Evolutionary conservation across 192 early-diverging fungal genomes (phyloP).

Genomic region (Mortierella claussenii): DNA sequence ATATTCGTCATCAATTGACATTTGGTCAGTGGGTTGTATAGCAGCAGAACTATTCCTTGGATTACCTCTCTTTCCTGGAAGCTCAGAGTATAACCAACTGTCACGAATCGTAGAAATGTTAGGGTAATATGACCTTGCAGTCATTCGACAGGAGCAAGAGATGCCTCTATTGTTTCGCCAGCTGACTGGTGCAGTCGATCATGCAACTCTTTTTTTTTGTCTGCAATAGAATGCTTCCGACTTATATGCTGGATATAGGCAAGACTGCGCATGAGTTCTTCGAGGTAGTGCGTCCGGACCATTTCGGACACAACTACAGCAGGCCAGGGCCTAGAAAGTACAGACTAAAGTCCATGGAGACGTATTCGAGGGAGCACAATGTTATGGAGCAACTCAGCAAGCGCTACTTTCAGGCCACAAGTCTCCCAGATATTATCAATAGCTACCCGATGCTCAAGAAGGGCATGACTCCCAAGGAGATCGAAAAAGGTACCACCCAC

Average conservation of each 20-base stretch:
- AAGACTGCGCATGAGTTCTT: constrained; percentile 91
- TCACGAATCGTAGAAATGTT: constrained; percentile 94
- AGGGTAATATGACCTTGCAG: constrained; percentile 71
- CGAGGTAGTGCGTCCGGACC: constrained; percentile 64
- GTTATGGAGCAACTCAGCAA: constrained; percentile 92
- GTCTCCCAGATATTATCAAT: constrained; percentile 88
- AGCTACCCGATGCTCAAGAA: constrained; percentile 84
- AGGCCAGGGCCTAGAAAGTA: constrained; percentile 57
- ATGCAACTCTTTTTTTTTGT: too few relatives aligned
- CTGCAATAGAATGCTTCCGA: constrained; percentile 74
- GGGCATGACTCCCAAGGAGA: constrained; percentile 68
- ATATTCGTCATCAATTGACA: constrained; percentile 94
- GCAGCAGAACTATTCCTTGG: constrained; percentile 97
- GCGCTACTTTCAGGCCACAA: constrained; percentile 88
- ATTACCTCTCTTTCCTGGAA: constrained; percentile 94
- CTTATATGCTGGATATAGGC: constrained; percentile 94
- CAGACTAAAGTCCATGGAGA: constrained; percentile 81
- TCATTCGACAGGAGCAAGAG: too few relatives aligned
- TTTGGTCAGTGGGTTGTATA: constrained; percentile 99
- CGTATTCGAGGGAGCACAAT: constrained; percentile 85
- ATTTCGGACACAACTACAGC: constrained; percentile 22
- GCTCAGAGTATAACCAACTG: constrained; percentile 96
- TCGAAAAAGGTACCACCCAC: constrained; percentile 87
- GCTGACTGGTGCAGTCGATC: too few relatives aligned
- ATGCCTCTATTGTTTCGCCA: too few relatives aligned